Conservation (phyloP, 192 early-diverging fungal species). For the Mortierella hygrophila region DNA sequence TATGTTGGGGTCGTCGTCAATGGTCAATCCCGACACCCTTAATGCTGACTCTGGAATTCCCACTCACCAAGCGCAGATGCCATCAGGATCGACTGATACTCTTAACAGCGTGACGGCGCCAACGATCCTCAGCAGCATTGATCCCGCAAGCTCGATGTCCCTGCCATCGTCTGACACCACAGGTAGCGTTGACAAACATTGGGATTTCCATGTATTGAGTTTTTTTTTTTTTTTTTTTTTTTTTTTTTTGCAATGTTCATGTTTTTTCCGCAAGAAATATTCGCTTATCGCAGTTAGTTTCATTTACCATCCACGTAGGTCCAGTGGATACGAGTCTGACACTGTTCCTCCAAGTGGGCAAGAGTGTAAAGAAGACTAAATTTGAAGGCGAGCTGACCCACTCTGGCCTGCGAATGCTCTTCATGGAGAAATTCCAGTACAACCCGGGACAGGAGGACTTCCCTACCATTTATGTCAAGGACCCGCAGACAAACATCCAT, state of each 20-base stretch:
- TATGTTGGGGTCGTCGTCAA: slow-evolving; percentile 10
- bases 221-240: not conserved
- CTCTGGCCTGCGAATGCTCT: slow-evolving; percentile 70
- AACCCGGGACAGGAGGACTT: slow-evolving; percentile 70
- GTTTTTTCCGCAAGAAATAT: no score
- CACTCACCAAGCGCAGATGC: not conserved
- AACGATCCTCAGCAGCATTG: not conserved
- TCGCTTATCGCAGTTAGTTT: not conserved
- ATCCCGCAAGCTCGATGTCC: not conserved
- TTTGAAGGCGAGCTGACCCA: slow-evolving; percentile 65
- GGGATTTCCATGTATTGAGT: no score
- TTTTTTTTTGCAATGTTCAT: not conserved
- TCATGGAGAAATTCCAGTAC: slow-evolving; percentile 76
- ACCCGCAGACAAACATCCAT: slow-evolving; percentile 58
- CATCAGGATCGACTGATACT: not conserved
- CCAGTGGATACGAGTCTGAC: slow-evolving; percentile 19
- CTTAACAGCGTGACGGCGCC: not conserved
- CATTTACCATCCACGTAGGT: not conserved
- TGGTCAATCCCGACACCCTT: not conserved
- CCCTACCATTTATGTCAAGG: slow-evolving; percentile 74
- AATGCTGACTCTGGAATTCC: no score
- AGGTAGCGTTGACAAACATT: not conserved
- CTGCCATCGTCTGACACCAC: not conserved
- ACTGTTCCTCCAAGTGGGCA: slow-evolving; percentile 72
- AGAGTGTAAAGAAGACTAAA: slow-evolving; percentile 65